Percentiles rank a stretch among this genome's conserved stretches.
These are phyloP conservation scores for Nosema granulosis DNA, from an alignment of 371 early-diverging fungal species.

Conservation along the genomic window DNA sequence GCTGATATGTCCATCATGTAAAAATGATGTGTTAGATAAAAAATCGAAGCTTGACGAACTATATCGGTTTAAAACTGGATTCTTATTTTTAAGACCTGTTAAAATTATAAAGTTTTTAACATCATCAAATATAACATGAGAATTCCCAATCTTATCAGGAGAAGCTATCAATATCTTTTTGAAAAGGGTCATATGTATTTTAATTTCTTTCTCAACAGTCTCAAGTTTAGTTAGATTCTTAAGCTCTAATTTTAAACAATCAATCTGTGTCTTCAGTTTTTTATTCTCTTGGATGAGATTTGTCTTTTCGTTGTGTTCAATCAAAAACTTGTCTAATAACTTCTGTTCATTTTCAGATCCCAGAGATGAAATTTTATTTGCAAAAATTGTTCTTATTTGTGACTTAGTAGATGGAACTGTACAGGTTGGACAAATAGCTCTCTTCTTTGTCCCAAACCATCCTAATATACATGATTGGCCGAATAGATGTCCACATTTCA, in stretches of 20 bases:
- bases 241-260: slow-evolving; percentile 35
- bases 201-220: background rate
- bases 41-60: background rate
- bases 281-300: slow-evolving; percentile 23
- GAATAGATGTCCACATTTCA: slow-evolving; percentile 62
- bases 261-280: slow-evolving; percentile 32
- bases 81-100: background rate
- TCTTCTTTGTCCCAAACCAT: slow-evolving; percentile 47
- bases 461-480: slow-evolving; percentile 52
- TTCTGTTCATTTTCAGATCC: slow-evolving; percentile 43
- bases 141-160: background rate
- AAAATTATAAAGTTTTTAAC: background rate
- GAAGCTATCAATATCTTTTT: background rate
- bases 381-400: slow-evolving; percentile 52
- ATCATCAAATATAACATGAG: background rate
- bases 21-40: background rate
- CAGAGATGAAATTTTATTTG: slow-evolving; percentile 43
- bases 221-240: background rate
- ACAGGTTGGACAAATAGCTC: slow-evolving; percentile 50
- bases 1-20: slow-evolving; percentile 10
- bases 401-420: slow-evolving; percentile 15
- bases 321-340: slow-evolving; percentile 23
- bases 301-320: slow-evolving; percentile 33
- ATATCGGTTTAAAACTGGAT: background rate
- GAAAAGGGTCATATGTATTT: background rate